phyloP scores from a whole-genome alignment of 2,329 filamentous ascomycete genomes.

The Aureobasidium lini region DNA sequence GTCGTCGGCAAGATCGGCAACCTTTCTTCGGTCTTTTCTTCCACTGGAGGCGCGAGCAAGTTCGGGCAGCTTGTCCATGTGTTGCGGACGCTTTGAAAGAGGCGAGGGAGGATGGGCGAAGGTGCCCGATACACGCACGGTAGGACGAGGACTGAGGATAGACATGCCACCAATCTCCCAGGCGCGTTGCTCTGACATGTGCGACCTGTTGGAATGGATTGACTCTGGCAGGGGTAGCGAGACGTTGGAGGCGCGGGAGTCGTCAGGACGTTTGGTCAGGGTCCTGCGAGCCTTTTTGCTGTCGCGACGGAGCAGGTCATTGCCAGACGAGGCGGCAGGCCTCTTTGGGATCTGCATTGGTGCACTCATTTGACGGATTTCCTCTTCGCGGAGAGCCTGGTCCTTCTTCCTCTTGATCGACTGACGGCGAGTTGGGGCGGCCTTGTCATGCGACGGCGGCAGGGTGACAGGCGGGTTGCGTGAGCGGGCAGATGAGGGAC shows the following conservation, averaged over 20 bases:
- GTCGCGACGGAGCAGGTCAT: constrained; percentile 51
- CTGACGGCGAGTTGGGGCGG: constrained; percentile 56
- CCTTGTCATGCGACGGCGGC: constrained; percentile 25
- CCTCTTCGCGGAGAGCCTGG: constrained; percentile 72
- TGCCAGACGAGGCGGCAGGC: constrained; percentile 43
- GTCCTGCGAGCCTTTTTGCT: constrained; percentile 58
- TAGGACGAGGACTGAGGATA: constrained; percentile 77
- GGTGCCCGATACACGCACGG: constrained; percentile 50
- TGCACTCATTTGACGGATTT: constrained; percentile 78
- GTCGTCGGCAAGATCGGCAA: constrained; percentile 69
- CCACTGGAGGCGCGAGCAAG: constrained; percentile 18
- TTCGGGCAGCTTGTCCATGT: constrained; percentile 17
- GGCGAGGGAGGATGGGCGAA: not conserved
- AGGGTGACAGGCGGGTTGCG: not conserved
- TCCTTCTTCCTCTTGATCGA: constrained; percentile 67
- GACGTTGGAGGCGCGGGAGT: constrained; percentile 50
- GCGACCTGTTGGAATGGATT: constrained; percentile 68
- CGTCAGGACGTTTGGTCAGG: constrained; percentile 51
- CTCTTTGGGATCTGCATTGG: constrained; percentile 56
- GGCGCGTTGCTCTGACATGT: constrained; percentile 63
- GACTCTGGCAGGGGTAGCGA: constrained; percentile 69
- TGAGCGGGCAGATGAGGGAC: not conserved
- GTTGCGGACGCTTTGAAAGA: not conserved
- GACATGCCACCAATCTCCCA: constrained; percentile 76
- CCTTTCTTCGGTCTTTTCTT: constrained; percentile 50